phyloP scores from a whole-genome alignment of 208 protist genomes.

The Leishmania lainsoni region DNA sequence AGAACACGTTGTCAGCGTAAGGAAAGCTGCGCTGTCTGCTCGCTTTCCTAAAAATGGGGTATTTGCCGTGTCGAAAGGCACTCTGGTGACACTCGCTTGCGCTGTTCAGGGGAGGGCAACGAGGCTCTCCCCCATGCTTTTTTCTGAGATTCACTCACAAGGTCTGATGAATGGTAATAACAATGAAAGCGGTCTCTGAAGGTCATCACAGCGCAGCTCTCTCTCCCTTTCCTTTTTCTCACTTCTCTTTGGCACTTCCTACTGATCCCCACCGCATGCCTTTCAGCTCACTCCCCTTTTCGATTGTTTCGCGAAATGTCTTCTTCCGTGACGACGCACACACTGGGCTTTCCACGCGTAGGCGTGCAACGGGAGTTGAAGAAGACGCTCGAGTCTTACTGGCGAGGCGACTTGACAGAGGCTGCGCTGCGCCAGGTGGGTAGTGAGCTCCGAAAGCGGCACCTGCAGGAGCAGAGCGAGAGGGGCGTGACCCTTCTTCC shows the following conservation, averaged over 20 bases:
- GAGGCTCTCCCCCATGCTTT: background rate
- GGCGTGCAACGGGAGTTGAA: conserved; percentile 46
- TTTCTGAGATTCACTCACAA: background rate
- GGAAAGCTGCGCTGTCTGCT: background rate
- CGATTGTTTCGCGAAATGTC: background rate
- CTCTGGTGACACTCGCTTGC: background rate
- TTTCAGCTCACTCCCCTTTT: background rate
- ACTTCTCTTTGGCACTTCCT: background rate
- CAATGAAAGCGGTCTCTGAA: background rate
- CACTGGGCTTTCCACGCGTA: conserved; percentile 85
- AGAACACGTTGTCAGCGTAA: background rate
- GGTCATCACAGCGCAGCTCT: background rate
- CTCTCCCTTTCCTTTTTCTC: background rate
- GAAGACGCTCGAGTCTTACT: conserved; percentile 82
- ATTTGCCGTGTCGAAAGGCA: too few relatives aligned
- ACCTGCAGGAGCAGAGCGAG: conserved; percentile 50
- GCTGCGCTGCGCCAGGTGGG: conserved; percentile 44
- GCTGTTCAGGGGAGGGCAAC: background rate
- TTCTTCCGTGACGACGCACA: conserved; percentile 42
- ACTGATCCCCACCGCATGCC: background rate
- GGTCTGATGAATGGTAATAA: background rate
- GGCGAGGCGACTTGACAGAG: conserved; percentile 62
- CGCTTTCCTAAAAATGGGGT: background rate
- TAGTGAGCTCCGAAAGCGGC: conserved; percentile 37
- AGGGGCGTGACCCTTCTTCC: conserved; percentile 66